phyloP scores from a whole-genome alignment of 169 alveolate genomes.

The Cryptosporidium ubiquitum region DNA sequence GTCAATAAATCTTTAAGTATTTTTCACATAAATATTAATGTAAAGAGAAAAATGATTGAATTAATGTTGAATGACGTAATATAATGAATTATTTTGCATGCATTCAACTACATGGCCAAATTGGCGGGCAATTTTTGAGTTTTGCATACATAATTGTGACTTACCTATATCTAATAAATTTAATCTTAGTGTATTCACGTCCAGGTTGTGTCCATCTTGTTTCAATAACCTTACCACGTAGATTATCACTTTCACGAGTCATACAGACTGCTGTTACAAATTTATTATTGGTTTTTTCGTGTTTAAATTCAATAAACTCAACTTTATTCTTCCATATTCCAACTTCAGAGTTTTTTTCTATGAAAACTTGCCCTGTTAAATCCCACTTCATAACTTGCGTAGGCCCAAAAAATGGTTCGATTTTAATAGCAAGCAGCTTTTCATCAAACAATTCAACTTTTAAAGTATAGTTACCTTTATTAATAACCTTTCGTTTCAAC shows the following conservation, averaged over 20 bases:
- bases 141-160: neutral
- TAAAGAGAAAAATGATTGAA: neutral
- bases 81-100: neutral
- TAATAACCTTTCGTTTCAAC: slow-evolving; percentile 46
- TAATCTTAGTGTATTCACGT: neutral
- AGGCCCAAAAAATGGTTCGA: slow-evolving; percentile 69
- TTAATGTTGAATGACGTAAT: neutral
- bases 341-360: slow-evolving; percentile 46
- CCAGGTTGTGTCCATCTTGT: slow-evolving; percentile 67
- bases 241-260: slow-evolving; percentile 31
- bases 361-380: slow-evolving; percentile 15
- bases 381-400: slow-evolving; percentile 62
- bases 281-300: slow-evolving; percentile 24
- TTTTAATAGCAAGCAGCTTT: neutral
- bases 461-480: slow-evolving; percentile 46
- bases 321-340: slow-evolving; percentile 57
- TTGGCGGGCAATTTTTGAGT: neutral
- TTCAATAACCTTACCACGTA: slow-evolving; percentile 19
- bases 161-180: slow-evolving; percentile 68
- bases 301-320: slow-evolving; percentile 41
- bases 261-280: slow-evolving; percentile 14
- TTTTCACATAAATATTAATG: neutral
- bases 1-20: neutral
- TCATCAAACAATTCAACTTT: slow-evolving; percentile 13
- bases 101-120: neutral